Conservation (phyloP, 2,329 filamentous ascomycete genomes). For the Pseudogymnoascus sp. region DNA sequence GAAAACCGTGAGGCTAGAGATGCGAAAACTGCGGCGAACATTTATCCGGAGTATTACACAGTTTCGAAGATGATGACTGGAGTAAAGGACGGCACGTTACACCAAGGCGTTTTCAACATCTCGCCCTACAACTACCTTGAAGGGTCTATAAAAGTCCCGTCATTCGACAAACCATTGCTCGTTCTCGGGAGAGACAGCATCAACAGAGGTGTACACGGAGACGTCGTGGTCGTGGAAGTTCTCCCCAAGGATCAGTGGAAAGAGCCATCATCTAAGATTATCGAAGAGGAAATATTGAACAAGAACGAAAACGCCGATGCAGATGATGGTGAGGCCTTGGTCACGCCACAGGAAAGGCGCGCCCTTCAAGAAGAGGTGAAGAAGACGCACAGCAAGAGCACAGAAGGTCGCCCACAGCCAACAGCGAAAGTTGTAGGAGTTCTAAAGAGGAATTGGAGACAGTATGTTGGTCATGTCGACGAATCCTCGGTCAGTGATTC, state of each 20-base stretch:
- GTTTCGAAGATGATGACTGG: conserved; percentile 93
- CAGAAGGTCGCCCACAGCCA: conserved; percentile 74
- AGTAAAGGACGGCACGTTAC: conserved; percentile 77
- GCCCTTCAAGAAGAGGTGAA: conserved; percentile 89
- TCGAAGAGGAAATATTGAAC: conserved; percentile 87
- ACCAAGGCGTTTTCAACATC: conserved; percentile 93
- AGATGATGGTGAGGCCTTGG: conserved; percentile 67
- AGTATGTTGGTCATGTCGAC: conserved; percentile 95
- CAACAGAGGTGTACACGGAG: conserved; percentile 86
- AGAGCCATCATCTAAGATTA: conserved; percentile 85
- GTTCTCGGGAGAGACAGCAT: conserved; percentile 91
- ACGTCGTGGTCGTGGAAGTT: conserved; percentile 87
- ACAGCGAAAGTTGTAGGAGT: conserved; percentile 89
- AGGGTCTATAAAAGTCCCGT: conserved; percentile 79
- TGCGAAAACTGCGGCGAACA: conserved; percentile 55
- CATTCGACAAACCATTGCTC: conserved; percentile 83
- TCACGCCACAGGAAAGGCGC: conserved; percentile 80
- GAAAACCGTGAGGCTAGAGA: conserved; percentile 59
- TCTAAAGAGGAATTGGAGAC: conserved; percentile 93
- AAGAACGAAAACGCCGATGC: conserved; percentile 89
- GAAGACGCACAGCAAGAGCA: conserved; percentile 67
- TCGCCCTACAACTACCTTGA: conserved; percentile 98
- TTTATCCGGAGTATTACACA: conserved; percentile 86
- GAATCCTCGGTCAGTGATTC: conserved; percentile 71
- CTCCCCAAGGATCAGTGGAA: conserved; percentile 96